phyloP scores from a whole-genome alignment of 805 yeast genomes.

The Metschnikowia amazonensis region DNA sequence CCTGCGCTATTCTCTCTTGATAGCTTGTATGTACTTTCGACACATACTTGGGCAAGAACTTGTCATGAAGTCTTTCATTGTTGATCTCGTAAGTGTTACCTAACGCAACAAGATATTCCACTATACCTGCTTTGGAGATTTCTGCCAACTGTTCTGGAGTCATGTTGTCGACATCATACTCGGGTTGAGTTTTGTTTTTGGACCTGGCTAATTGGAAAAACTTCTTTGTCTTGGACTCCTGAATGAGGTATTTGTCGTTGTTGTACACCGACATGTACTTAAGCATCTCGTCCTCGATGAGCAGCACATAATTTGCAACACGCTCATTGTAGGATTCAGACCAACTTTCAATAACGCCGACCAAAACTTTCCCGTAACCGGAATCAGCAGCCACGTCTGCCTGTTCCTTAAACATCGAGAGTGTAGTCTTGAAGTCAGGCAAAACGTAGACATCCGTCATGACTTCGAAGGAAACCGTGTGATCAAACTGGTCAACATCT shows the following conservation, averaged over 20 bases:
- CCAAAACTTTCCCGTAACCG: conserved; percentile 72
- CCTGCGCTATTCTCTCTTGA: conserved; percentile 31
- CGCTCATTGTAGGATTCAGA: conserved; percentile 56
- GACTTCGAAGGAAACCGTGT: conserved; percentile 28
- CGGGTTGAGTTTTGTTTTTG: conserved; percentile 13
- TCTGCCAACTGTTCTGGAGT: conserved; percentile 34
- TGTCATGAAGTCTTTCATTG: conserved; percentile 57
- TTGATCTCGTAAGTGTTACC: conserved; percentile 86
- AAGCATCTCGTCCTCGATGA: conserved; percentile 45
- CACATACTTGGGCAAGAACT: conserved; percentile 61
- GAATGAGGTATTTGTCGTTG: conserved; percentile 34
- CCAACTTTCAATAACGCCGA: conserved; percentile 75
- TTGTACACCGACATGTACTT: conserved; percentile 40
- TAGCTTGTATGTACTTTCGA: conserved; percentile 50
- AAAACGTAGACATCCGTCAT: conserved; percentile 53
- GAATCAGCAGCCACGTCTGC: conserved; percentile 84
- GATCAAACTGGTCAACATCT: conserved; percentile 37
- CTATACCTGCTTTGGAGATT: conserved; percentile 58
- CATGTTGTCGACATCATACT: conserved; percentile 37
- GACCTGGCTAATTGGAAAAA: conserved; percentile 25
- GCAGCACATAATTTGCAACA: conserved; percentile 56
- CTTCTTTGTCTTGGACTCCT: conserved; percentile 44
- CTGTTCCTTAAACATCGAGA: conserved; percentile 84
- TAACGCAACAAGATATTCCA: conserved; percentile 76
- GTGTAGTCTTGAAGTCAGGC: conserved; percentile 74